Base-by-base conservation (phyloP, 768 basidiomycete species). In the Obba rivulosa region DNA sequence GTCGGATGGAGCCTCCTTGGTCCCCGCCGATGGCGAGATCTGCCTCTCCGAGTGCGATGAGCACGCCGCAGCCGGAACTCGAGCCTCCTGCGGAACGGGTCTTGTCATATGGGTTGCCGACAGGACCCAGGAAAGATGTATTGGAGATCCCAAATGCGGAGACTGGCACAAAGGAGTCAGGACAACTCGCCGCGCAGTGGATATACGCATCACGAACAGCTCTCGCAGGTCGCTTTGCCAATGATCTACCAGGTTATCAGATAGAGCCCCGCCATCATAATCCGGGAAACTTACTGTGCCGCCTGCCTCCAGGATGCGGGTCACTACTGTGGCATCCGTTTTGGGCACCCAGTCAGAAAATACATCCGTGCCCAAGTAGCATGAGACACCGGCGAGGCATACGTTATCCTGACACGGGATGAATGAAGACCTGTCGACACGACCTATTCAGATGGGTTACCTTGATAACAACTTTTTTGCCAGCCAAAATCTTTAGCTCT, bases 11-110 rank as follows among this genome's bases (percentile, higher is more conserved):
- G 2, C 73, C 73, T 18, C 74, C 73, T 51, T 76, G 74, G 50
- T 76, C 73, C 10, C 69, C 73, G 1, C 75, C 75, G 24, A 76
- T 66, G n/a, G 63, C 73, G 63, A 76, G 62, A 45, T 75, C 72
- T 13, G 66, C 69, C 22, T 61, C 63, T 10, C 68, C 69, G 3
- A 60, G 54, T 0, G 66, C 70, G 7, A 76, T 58, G n/a, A 73
- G 66, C 7, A 65, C 68, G 8, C 67, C 72, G 44, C 69, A 72
- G 10, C 75, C 73, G 4, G 72, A 73, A 46, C 65, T 67, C n/a
- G 69, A 70, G 4, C 74, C 74, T 4, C 72, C 74, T 8, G 67
- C 57, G 8, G 68, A 69, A 34, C 70, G 71, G n/a, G 71, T 70
- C 17, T 50, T 57, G 11, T 66, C 71, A 50, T 69, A 71, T 1